Base-by-base conservation (phyloP, 2,329 filamentous ascomycete genomes). In the Nigrospora sphaerica region DNA sequence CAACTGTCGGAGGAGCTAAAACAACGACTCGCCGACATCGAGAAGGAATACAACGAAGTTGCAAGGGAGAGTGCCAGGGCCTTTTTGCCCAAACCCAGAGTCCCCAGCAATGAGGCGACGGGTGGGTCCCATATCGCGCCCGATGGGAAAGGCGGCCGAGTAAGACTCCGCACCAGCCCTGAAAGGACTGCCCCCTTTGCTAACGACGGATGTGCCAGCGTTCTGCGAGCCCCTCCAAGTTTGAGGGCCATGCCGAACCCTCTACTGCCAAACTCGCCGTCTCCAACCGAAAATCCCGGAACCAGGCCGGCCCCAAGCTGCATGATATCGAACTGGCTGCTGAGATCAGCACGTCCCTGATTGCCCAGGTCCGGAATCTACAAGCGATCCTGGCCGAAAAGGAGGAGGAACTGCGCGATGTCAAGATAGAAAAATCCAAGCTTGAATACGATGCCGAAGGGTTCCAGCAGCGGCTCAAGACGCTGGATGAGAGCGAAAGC, bases 291-390 rank as follows among this genome's bases (percentile, higher is more conserved):
- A 93, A 91, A 63, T 80, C 93, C 62, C 81, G 93, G 46, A 97
- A 97, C 57, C 92, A 96, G 62, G 87, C 88, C 2, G 80, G 86
- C 11, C 93, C 84, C 61, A 83, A 91, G 44, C 85, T 95, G 12
- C 90, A 97, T 62, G 93, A 98, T 60, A 95, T 98, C 61, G 90
- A 96, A 57, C 95, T 98, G 61, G 93, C 92, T n/a, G 91, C 93
- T 43, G 92, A 98, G 62, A 96, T 98, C 58, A 96, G 90, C 61
- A 95, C 89, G 6, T 95, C 90, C 2, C 75, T 98, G 44, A 84
- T 98, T 44, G 83, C 86, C n/a, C 93, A 97, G 68, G 87, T 98
- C 43, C 85, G 93, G 51, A 90, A 93, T 61, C 70, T 98, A 46
- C 93, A 98, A 65, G 78, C 83, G 3, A 74, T 95, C 14, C 76